Evolutionary conservation across 2,329 filamentous ascomycete genomes (phyloP).

Genomic region (Epichloe amarillans): DNA sequence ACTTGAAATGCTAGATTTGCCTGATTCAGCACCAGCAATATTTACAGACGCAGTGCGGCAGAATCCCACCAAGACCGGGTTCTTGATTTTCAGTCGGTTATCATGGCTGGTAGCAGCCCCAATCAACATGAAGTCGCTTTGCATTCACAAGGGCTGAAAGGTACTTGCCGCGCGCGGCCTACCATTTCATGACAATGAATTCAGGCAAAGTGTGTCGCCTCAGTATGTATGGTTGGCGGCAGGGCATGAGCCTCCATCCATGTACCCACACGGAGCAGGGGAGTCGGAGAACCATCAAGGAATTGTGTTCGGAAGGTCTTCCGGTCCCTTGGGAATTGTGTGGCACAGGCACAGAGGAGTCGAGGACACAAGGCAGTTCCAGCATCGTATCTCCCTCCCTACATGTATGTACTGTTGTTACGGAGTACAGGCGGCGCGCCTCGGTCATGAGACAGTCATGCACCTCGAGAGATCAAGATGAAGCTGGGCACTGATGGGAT

Average conservation of each 20-base stretch:
- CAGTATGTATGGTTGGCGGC: conserved; percentile 1
- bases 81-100: not conserved
- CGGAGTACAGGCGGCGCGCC: not conserved
- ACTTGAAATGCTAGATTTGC: not conserved
- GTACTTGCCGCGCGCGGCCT: conserved; percentile 3
- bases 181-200: conserved; percentile 2
- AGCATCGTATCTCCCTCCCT: not conserved
- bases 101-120: not conserved
- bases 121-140: not conserved
- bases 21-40: not conserved
- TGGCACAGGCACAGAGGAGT: not conserved
- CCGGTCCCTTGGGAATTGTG: conserved; percentile 7
- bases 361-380: not conserved
- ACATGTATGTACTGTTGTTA: not conserved
- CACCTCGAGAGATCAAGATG: not conserved
- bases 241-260: conserved; percentile 5
- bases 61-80: not conserved
- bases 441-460: not conserved
- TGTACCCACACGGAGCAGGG: conserved; percentile 3
- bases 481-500: not conserved
- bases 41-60: not conserved
- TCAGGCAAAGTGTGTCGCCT: not conserved
- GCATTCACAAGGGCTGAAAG: conserved; percentile 4
- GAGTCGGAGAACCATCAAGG: conserved; percentile 8
- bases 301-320: conserved; percentile 9